Conservation (phyloP, 148 eudicot species). For the Simmondsia chinensis region DNA sequence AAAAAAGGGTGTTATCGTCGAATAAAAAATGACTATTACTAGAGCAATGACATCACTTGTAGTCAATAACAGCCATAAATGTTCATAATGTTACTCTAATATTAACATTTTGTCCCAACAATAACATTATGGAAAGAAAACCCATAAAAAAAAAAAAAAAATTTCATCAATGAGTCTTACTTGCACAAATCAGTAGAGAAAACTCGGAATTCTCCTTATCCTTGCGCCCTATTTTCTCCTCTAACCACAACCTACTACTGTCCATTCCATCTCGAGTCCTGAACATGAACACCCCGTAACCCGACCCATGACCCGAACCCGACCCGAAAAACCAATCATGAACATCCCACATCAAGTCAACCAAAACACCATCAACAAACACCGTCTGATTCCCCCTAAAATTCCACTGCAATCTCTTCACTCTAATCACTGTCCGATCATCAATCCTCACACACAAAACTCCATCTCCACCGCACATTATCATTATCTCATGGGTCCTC, state of each 20-base stretch:
- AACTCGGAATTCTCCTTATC: conserved; percentile 40
- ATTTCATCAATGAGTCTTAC: conserved; percentile 30
- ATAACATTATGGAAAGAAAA: neutral
- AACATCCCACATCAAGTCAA: conserved; percentile 93
- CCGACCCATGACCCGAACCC: conserved; percentile 35
- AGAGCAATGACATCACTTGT: no score
- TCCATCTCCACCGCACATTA: conserved; percentile 44
- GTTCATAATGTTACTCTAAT: no score
- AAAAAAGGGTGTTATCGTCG: no score
- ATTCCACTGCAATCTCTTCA: conserved; percentile 79
- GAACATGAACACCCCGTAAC: conserved; percentile 76
- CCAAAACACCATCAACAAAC: conserved; percentile 68
- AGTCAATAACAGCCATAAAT: no score
- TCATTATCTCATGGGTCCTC: conserved; percentile 44
- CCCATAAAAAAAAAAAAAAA: neutral
- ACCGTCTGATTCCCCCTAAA: conserved; percentile 83
- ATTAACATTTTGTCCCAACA: no score
- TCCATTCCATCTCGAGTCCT: conserved; percentile 72
- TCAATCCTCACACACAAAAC: conserved; percentile 55
- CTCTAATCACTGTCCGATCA: conserved; percentile 51
- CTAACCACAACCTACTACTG: conserved; percentile 78
- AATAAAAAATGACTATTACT: no score
- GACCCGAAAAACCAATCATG: conserved; percentile 70
- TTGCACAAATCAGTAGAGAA: conserved; percentile 63
- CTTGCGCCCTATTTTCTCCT: conserved; percentile 38